Percentiles rank a stretch among this genome's conserved stretches.
phyloP scores from a whole-genome alignment of 306 rosid species.

The Begonia peltatifolia region DNA sequence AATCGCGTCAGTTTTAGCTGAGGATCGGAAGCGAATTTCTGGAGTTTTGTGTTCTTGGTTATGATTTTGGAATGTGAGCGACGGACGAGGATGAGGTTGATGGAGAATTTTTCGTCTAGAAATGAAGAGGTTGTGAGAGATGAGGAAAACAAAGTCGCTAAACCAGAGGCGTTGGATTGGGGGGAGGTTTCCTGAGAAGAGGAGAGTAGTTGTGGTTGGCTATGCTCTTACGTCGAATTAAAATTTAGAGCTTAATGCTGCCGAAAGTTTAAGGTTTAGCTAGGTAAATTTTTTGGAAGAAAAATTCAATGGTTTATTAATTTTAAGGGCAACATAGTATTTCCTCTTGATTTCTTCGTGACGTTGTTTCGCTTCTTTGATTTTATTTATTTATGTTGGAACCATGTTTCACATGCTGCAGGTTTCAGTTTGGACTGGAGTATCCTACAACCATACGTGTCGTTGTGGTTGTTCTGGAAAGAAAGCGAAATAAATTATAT shows the following conservation, averaged over 20 bases:
- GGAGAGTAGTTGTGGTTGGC: slow-evolving; percentile 48
- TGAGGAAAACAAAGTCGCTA: neutral
- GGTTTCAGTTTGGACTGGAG: slow-evolving; percentile 1
- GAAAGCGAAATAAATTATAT: slow-evolving; percentile 18
- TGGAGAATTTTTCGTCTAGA: slow-evolving; percentile 26
- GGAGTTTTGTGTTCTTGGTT: neutral
- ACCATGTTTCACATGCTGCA: no score
- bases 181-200: slow-evolving; percentile 24
- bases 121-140: slow-evolving; percentile 19
- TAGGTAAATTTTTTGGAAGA: slow-evolving; percentile 29
- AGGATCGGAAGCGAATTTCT: neutral
- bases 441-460: slow-evolving; percentile 14
- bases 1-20: neutral
- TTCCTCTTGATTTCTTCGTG: neutral
- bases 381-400: neutral
- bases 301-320: no score
- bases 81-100: slow-evolving; percentile 18
- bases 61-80: neutral
- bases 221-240: slow-evolving; percentile 89
- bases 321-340: no score
- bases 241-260: slow-evolving; percentile 81
- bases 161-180: slow-evolving; percentile 7
- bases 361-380: neutral
- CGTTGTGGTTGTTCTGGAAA: slow-evolving; percentile 34
- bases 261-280: slow-evolving; percentile 80